These are phyloP conservation scores for Plantago ovata DNA, from an alignment of 257 asterid species.

Conservation along the genomic window DNA sequence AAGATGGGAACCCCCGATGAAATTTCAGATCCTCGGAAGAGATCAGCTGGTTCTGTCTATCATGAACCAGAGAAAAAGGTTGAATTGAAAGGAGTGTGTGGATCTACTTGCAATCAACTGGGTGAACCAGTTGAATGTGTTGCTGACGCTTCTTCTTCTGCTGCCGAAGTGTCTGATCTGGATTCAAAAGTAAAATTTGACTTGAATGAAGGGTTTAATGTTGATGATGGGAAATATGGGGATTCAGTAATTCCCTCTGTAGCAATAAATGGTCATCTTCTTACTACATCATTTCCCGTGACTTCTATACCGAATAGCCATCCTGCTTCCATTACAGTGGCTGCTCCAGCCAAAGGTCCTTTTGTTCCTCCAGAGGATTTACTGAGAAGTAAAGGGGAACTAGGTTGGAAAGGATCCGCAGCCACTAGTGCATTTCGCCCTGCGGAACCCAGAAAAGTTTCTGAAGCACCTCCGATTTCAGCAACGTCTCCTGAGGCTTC, in stretches of 20 bases:
- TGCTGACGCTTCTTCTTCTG: slow-evolving; percentile 22
- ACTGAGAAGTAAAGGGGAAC: slow-evolving; percentile 65
- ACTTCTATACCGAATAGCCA: slow-evolving; percentile 34
- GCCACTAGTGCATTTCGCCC: slow-evolving; percentile 99
- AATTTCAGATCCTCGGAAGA: slow-evolving; percentile 27
- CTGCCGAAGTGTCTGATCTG: slow-evolving; percentile 1
- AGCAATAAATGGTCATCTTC: slow-evolving; percentile 32
- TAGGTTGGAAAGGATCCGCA: slow-evolving; percentile 97
- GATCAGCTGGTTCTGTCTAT: slow-evolving; percentile 16
- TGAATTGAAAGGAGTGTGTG: slow-evolving; percentile 27
- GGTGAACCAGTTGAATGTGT: slow-evolving; percentile 29
- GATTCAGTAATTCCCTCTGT: slow-evolving; percentile 38
- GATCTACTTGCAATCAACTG: slow-evolving; percentile 17
- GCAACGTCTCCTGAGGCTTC: slow-evolving; percentile 29
- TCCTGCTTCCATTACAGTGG: slow-evolving; percentile 71
- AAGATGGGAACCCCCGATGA: slow-evolving; percentile 21
- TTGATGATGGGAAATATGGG: slow-evolving; percentile 59
- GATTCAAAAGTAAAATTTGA: slow-evolving; percentile 37
- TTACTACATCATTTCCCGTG: slow-evolving; percentile 33
- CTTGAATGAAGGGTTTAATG: slow-evolving; percentile 43
- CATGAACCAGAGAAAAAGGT: slow-evolving; percentile 22
- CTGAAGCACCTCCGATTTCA: neutral
- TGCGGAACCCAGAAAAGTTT: slow-evolving; percentile 87
- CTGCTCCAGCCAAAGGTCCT: slow-evolving; percentile 85
- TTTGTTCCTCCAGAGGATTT: slow-evolving; percentile 90